Base-by-base conservation (phyloP, 2,329 filamentous ascomycete species). In the Anthostomella pinea region DNA sequence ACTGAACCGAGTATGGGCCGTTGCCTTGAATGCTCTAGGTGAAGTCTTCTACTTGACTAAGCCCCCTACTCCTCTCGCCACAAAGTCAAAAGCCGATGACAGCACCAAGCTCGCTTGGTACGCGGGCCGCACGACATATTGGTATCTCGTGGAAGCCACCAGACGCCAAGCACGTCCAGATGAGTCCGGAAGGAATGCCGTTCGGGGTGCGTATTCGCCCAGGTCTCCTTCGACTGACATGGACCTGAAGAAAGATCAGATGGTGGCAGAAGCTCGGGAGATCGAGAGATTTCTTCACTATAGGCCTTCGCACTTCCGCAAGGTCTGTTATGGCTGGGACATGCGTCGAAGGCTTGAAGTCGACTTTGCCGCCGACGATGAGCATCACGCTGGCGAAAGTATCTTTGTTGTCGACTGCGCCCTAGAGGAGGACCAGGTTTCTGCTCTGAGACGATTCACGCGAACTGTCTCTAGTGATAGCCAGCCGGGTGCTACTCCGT, bases 1-100 rank as follows among this genome's bases (percentile, higher is more conserved):
- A 4, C 70, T 81, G 32, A 77, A 79, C 9, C 81, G 90, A 18
- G 77, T 93, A 9, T 97, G 89, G 88, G 88, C 87, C n/a, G 83
- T 91, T 26, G 87, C 81, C n/a, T 65, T 98, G 34, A 98, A 98
- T 58, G 91, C 93, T 0, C 70, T 98, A 7, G 93, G 93, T 2
- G 93, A 98, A 60, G 70, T 95, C 0, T 97, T 84, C 60, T 95
- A 91, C 51, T 69, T 97, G 2, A 84, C 77, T 2, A 81, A 87
- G 31, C 72, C 83, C 6, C 88, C 87, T 0, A 71, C 72, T 22
- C 67, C 74, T 14, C 68, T 75, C 6, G 51, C 69, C 4, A 67
- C 70, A 20, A 71, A 72, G 38, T 61, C 62, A 22, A 72, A 66
- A 45, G 59, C 65, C 3, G 70, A 82, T 22, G 73, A 84, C 38